A percentile compares a stretch with the other conserved stretches of the same genome.
These are phyloP conservation scores for Aquilaria sinensis DNA, from an alignment of 345 rosid species.

Conservation along the genomic window DNA sequence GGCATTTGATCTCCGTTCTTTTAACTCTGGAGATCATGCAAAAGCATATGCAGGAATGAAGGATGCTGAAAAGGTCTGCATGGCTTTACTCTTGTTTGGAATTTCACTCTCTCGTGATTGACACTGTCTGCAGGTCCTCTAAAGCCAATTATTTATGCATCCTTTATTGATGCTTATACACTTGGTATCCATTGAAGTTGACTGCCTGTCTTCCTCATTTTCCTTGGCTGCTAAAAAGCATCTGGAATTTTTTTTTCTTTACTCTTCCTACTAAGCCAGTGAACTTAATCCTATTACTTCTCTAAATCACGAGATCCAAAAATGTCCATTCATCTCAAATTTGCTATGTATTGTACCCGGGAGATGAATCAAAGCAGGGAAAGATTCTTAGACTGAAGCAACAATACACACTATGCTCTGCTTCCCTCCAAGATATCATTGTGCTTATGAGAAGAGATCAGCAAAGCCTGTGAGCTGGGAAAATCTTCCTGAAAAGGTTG, in stretches of 20 bases:
- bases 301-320: too few relatives aligned
- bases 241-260: too few relatives aligned
- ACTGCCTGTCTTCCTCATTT: too few relatives aligned
- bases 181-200: too few relatives aligned
- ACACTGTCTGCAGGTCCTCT: too few relatives aligned
- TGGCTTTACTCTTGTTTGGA: too few relatives aligned
- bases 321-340: constrained; percentile 27
- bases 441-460: constrained; percentile 63
- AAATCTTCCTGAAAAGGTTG: constrained; percentile 72
- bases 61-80: constrained; percentile 67
- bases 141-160: too few relatives aligned
- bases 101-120: too few relatives aligned
- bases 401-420: constrained; percentile 79
- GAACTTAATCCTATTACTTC: too few relatives aligned
- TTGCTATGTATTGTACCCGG: constrained; percentile 71
- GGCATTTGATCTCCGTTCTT: constrained; percentile 58
- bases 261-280: too few relatives aligned
- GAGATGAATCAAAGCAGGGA: constrained; percentile 75
- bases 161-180: too few relatives aligned
- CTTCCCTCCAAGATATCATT: constrained; percentile 75
- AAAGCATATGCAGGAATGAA: constrained; percentile 38
- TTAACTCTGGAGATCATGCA: constrained; percentile 62
- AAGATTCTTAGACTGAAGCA: constrained; percentile 77
- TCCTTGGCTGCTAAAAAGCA: too few relatives aligned
- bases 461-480: constrained; percentile 47